Evolutionary conservation across 306 rosid species (phyloP).

Genomic region (Casuarina equisetifolia): DNA sequence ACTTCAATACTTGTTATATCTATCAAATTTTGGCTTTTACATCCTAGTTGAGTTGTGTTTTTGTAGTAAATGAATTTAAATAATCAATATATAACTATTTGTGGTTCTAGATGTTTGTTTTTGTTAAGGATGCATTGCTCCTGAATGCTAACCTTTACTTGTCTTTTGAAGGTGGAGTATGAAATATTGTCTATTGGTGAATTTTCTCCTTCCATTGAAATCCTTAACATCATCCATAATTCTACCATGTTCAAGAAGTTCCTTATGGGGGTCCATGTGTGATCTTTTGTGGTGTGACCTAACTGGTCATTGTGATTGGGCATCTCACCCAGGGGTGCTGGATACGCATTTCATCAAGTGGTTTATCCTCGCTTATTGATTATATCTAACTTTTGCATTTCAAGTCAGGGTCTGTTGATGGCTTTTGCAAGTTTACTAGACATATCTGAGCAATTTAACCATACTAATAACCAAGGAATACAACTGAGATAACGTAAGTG

Average conservation of each 20-base stretch:
- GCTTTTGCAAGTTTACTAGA: conserved; percentile 40
- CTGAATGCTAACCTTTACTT: conserved; percentile 7
- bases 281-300: conserved; percentile 98
- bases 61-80: neutral
- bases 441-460: conserved; percentile 96
- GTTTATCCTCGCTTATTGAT: neutral
- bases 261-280: conserved; percentile 99
- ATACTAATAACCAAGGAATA: conserved; percentile 90
- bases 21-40: neutral
- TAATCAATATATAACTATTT: neutral
- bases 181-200: conserved; percentile 96
- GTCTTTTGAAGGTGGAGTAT: conserved; percentile 70
- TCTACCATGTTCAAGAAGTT: conserved; percentile 98
- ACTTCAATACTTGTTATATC: neutral
- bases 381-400: neutral
- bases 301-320: conserved; percentile 96
- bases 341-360: conserved; percentile 97
- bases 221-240: conserved; percentile 85
- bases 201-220: conserved; percentile 90
- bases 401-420: neutral
- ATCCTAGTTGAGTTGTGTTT: neutral
- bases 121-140: conserved; percentile 12
- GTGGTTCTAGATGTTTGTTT: neutral
- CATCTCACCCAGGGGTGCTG: conserved; percentile 96
- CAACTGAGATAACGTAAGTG: conserved; percentile 88